These are phyloP conservation scores for Aspergillus eucalypticola DNA, from an alignment of 2,329 filamentous ascomycete genomes.

Conservation along the genomic window DNA sequence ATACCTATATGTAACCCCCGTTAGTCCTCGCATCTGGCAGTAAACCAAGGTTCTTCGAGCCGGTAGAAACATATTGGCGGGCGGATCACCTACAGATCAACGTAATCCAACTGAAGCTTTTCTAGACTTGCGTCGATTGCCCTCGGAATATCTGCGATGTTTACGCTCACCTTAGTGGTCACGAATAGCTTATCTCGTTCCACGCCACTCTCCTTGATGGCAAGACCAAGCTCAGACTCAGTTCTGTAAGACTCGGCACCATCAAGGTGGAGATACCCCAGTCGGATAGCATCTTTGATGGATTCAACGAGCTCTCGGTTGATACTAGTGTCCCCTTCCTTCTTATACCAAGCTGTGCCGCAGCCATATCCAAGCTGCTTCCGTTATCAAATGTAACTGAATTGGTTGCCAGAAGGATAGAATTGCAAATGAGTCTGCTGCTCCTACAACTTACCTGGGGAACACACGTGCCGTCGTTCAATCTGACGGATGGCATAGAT, in stretches of 20 bases:
- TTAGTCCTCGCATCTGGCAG: neutral
- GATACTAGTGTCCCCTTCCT: slow-evolving; percentile 46
- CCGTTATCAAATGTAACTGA: neutral
- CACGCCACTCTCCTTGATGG: slow-evolving; percentile 50
- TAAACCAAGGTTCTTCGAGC: neutral
- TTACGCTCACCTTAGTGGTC: slow-evolving; percentile 59
- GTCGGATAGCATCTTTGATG: slow-evolving; percentile 57
- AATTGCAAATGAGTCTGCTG: neutral
- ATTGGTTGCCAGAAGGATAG: neutral
- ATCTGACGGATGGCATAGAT: slow-evolving; percentile 40
- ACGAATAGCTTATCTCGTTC: slow-evolving; percentile 52
- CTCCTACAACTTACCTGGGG: slow-evolving; percentile 50
- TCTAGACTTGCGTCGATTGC: slow-evolving; percentile 59
- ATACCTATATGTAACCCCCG: slow-evolving; percentile 45
- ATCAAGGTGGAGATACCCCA: slow-evolving; percentile 65
- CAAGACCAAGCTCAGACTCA: slow-evolving; percentile 51
- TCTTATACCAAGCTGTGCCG: slow-evolving; percentile 66
- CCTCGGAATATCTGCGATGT: slow-evolving; percentile 56
- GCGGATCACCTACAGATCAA: slow-evolving; percentile 56
- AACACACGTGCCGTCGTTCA: slow-evolving; percentile 58
- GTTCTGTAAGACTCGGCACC: slow-evolving; percentile 60
- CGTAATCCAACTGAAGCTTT: slow-evolving; percentile 62
- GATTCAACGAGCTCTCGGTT: slow-evolving; percentile 58
- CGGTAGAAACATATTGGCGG: neutral
- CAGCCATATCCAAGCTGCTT: slow-evolving; percentile 61